Evolutionary conservation across 257 asterid genomes (phyloP).

Genomic region (Petrea volubilis): DNA sequence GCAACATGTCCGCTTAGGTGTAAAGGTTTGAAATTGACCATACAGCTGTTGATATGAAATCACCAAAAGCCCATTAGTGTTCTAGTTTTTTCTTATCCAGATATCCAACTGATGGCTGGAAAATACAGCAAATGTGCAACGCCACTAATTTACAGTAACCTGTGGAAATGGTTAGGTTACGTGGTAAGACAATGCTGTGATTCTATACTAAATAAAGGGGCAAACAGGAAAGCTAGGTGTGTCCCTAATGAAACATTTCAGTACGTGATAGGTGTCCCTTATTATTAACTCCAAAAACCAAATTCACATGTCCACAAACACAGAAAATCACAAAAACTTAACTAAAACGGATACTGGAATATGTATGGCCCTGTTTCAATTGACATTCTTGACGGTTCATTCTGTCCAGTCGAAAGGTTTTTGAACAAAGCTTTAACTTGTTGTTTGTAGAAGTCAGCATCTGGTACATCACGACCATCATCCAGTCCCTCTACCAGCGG

Average conservation of each 20-base stretch:
- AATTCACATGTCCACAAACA: not conserved
- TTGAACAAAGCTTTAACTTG: slow-evolving; percentile 88
- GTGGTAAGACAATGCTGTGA: not conserved
- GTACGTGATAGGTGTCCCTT: slow-evolving; percentile 1
- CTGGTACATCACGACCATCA: slow-evolving; percentile 87
- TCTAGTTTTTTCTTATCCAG: not conserved
- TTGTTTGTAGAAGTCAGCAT: slow-evolving; percentile 80
- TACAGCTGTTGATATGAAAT: slow-evolving; percentile 11
- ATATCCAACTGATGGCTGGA: slow-evolving; percentile 6
- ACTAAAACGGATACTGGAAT: slow-evolving; percentile 80
- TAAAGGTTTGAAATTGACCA: not conserved
- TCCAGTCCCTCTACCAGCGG: slow-evolving; percentile 92
- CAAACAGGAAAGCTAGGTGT: not conserved
- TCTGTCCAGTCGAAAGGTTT: slow-evolving; percentile 82
- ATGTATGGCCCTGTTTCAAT: slow-evolving; percentile 85
- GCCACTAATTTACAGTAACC: slow-evolving; percentile 5
- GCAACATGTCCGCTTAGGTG: not conserved
- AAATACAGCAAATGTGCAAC: slow-evolving; percentile 5
- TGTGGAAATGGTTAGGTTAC: not conserved
- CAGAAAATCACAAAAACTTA: not conserved
- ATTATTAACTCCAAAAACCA: slow-evolving; percentile 15
- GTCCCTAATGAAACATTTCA: slow-evolving; percentile 2
- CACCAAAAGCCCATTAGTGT: not conserved
- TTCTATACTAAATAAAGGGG: not conserved
- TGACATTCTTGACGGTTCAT: slow-evolving; percentile 94